Evolutionary conservation across 331 rosid species (phyloP).

Genomic region (Quercus tomentella): DNA sequence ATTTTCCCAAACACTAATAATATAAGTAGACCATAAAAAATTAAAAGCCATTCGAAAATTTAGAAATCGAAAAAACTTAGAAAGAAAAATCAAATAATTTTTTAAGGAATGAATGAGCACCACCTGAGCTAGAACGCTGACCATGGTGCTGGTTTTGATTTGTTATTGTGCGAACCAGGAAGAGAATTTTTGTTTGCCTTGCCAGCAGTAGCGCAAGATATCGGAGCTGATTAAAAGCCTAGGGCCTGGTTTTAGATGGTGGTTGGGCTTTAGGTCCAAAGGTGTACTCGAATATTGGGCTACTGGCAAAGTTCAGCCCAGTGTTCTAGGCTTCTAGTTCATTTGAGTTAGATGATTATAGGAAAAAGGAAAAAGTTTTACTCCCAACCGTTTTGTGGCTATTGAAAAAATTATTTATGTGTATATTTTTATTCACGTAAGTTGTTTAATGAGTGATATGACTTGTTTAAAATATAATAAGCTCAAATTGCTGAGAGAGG

Average conservation of each 20-base stretch:
- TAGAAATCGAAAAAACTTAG: neutral
- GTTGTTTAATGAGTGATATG: too few relatives aligned
- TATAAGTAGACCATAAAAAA: neutral
- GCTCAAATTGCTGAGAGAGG: too few relatives aligned
- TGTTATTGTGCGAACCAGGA: neutral
- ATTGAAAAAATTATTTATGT: too few relatives aligned
- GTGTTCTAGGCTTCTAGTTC: neutral
- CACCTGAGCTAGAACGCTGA: conserved; percentile 87
- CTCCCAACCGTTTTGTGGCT: too few relatives aligned
- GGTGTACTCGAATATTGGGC: neutral
- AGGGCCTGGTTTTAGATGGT: too few relatives aligned
- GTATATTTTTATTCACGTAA: too few relatives aligned
- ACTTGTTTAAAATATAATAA: too few relatives aligned
- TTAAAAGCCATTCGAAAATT: neutral
- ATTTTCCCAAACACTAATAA: neutral
- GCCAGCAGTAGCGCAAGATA: too few relatives aligned
- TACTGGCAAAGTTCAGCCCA: neutral
- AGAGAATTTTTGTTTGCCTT: neutral
- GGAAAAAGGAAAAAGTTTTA: too few relatives aligned
- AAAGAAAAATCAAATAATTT: neutral
- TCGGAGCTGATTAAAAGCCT: too few relatives aligned
- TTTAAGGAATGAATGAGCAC: neutral
- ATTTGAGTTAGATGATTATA: neutral
- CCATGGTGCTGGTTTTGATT: conserved; percentile 38
- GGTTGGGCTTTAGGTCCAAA: neutral